phyloP scores from a whole-genome alignment of 768 basidiomycete genomes.

The Agaricus blazei region DNA sequence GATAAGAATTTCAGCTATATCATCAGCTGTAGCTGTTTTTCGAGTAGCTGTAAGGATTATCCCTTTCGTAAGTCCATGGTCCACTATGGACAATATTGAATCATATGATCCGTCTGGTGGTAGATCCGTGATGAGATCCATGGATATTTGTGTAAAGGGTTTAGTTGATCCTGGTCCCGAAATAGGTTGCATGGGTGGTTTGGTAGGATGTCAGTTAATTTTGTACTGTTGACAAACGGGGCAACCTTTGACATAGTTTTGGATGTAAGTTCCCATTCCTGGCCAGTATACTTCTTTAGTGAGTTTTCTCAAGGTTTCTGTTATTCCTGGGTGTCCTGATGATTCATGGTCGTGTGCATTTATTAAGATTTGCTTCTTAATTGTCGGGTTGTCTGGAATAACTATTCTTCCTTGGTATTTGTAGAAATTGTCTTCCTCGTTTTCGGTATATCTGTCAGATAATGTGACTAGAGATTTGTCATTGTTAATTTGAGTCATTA shows the following conservation, averaged over 20 bases:
- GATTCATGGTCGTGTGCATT: constrained; percentile 8
- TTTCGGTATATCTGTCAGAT: no score
- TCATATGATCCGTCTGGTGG: no score
- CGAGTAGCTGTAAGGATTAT: no score
- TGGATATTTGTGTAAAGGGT: constrained; percentile 5
- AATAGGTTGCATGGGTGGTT: constrained; percentile 10
- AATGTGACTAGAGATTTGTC: no score
- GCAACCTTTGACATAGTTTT: constrained; percentile 19
- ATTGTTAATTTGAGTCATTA: no score
- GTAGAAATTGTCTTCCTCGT: no score
- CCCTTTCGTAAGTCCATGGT: no score
- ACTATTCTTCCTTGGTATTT: neutral
- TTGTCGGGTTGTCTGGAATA: neutral
- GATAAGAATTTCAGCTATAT: no score
- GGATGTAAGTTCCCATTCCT: constrained; percentile 12
- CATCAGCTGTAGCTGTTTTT: no score
- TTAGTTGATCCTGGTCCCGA: neutral
- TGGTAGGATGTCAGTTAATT: constrained; percentile 9
- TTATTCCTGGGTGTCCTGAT: constrained; percentile 12
- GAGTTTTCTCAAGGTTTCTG: constrained; percentile 3
- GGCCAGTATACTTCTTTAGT: constrained; percentile 18
- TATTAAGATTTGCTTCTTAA: neutral
- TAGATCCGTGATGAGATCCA: no score
- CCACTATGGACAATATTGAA: no score
- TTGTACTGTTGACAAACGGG: constrained; percentile 16